Base-by-base conservation (phyloP, 768 basidiomycete genomes). In the Boletus vinaceobasis region DNA sequence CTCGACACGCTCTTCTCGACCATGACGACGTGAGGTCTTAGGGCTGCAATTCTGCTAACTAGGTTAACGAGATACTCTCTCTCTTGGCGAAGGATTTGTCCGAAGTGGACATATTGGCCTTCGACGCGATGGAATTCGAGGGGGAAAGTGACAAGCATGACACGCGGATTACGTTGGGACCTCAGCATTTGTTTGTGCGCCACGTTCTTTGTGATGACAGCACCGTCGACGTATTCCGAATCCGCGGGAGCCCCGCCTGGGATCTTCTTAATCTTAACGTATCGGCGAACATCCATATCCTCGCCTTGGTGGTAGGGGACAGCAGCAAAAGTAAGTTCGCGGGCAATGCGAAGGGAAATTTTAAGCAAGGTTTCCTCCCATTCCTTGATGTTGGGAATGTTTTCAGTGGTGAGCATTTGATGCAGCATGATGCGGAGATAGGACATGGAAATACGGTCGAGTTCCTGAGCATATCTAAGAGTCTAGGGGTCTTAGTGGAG, bases 181-280 rank as follows among this genome's bases (percentile, higher is more conserved):
- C 93, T 80, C 19, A 88, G 79, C 96, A 99, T 98, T 60, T 85
- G 83, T 72, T 98, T 98, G 71, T 98, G 95, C 2, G 94, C 91
- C 9, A 98, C 87, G 63, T 98, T 98, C 79, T 99, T 98, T 17
- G 96, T 95, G 64, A 98, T 97, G 53, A 98, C 93, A 5, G 89
- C 91, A 13, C 97, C 97, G 51, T 93, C 90, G 43, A 99, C 92
- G 67, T 94, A 98, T 75, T 99, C 97, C 5, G 93, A 97, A 69
- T 99, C 93, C 27, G 77, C 81, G 19, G 96, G 94, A 36, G 82
- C 77, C 5, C 97, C 97, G 23, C 97, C 97, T 0, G 97, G 96
- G 15, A 98, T 88, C 73, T 96, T 96, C 77, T 99, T 98, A 72
- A 98, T 95, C 74, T 98, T 98, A 44, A 98, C 93, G 62, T 96